Base-by-base conservation (phyloP, 2,329 filamentous ascomycete species). In the Trichophyton simii region DNA sequence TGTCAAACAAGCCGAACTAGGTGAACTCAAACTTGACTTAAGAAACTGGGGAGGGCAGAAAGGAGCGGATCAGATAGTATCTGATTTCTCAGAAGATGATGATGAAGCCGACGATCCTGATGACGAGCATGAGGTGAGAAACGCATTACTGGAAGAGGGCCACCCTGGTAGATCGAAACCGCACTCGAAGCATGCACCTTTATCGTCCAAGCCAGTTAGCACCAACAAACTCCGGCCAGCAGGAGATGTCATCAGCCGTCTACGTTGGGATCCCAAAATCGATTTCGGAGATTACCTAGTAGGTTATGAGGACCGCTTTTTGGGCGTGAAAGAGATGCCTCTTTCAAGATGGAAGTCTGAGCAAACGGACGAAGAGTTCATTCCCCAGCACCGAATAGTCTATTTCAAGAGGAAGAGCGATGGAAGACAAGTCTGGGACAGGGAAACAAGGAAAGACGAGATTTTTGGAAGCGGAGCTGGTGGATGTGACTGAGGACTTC, bases 331-430 rank as follows among this genome's bases (percentile, higher is more conserved):
- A 61, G 80, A 82, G 69, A 75, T 76, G 9, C 66, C 71, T 7
- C 68, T 82, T 2, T 73, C 75, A 54, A 73, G 71, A n/a, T 83
- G 80, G 80, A 79, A 80, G 66, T 76, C 72, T 18, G 79, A 81
- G 57, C 75, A 76, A 36, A 82, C 80, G 8, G 70, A 82, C 31
- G 79, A 82, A 62, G 80, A 83, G 55, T 83, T 82, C 61, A 81
- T 83, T 61, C 81, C 81, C 2, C 76, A 79, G 64, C 80, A 83
- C 69, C 75, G 80, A 2, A 78, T 83, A 18, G 63, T 79, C 60
- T 79, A 80, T 63, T 78, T 82, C 65, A 78, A 75, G 64, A 73
- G 73, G 63, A 71, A 68, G 36, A 67, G 66, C 4, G 66, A 72
- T 57, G 74, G 70, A 18, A 73, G 75, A 25, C 66, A 76, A 38